Conservation (phyloP, 176 grass and related monocot genomes). For the Poa pratensis region DNA sequence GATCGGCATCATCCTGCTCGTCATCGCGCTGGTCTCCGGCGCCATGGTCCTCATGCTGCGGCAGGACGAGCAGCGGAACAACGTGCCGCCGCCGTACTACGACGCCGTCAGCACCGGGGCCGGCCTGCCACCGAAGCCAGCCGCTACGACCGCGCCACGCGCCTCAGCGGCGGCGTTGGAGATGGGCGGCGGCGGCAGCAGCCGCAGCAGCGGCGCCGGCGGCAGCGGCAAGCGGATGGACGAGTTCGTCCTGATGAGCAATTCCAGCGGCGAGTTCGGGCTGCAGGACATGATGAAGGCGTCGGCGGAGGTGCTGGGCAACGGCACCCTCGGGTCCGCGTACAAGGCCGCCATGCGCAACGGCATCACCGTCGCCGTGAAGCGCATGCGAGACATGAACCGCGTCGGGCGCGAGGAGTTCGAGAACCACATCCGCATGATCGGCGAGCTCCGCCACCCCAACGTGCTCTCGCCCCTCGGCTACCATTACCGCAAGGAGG, state of each 20-base stretch:
- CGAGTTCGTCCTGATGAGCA: constrained; percentile 70
- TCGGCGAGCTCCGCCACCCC: constrained; percentile 67
- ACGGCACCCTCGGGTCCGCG: constrained; percentile 67
- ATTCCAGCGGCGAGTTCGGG: constrained; percentile 50
- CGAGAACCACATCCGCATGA: constrained; percentile 60
- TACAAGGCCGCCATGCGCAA: constrained; percentile 87
- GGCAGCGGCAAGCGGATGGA: constrained; percentile 13
- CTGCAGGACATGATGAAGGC: constrained; percentile 92
- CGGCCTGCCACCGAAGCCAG: neutral
- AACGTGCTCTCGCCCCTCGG: constrained; percentile 75
- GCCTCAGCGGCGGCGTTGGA: constrained; percentile 20
- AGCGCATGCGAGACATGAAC: constrained; percentile 95
- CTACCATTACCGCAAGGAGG: constrained; percentile 82
- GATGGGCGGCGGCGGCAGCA: neutral
- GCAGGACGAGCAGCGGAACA: constrained; percentile 34
- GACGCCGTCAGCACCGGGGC: neutral
- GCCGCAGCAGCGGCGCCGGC: constrained; percentile 2
- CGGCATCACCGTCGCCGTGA: constrained; percentile 64
- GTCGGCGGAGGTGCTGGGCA: constrained; percentile 80
- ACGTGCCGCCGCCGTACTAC: constrained; percentile 6
- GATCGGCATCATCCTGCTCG: constrained; percentile 54
- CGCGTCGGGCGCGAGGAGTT: constrained; percentile 63
- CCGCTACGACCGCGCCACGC: neutral
- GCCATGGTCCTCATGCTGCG: constrained; percentile 47
- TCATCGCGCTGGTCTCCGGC: constrained; percentile 45